Evolutionary conservation across 495 filamentous ascomycete species (phyloP).

Genomic region (Achaetomiella virescens): DNA sequence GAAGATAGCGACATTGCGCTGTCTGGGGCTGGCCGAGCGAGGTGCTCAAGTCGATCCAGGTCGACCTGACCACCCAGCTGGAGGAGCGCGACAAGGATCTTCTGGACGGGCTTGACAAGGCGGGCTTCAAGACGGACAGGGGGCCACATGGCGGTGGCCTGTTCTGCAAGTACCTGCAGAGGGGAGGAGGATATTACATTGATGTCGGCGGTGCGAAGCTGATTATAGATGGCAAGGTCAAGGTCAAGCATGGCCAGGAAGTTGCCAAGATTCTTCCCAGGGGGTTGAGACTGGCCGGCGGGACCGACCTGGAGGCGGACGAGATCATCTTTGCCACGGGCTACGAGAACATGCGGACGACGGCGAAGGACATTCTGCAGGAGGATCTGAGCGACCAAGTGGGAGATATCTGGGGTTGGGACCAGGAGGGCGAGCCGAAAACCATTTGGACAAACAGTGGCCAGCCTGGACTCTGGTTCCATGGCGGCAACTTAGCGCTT

Average conservation of each 20-base stretch:
- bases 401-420: conserved; percentile 69
- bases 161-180: conserved; percentile 67
- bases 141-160: conserved; percentile 63
- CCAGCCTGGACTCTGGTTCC: conserved; percentile 76
- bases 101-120: conserved; percentile 55
- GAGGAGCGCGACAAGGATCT: conserved; percentile 46
- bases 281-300: conserved; percentile 63
- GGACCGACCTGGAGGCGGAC: conserved; percentile 62
- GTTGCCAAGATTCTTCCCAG: conserved; percentile 53
- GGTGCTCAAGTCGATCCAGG: conserved; percentile 51
- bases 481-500: conserved; percentile 73
- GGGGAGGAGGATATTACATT: conserved; percentile 75
- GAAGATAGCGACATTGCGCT: conserved; percentile 61
- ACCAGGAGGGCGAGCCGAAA: conserved; percentile 68
- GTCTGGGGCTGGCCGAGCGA: conserved; percentile 50
- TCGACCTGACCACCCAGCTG: conserved; percentile 45
- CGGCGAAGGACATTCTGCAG: conserved; percentile 58
- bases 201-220: conserved; percentile 71
- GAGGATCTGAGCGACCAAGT: conserved; percentile 60
- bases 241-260: conserved; percentile 65
- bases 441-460: conserved; percentile 66
- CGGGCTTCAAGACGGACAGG: conserved; percentile 62
- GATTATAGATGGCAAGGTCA: conserved; percentile 70
- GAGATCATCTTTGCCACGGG: conserved; percentile 81
- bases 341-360: conserved; percentile 71